Evolutionary conservation across 129 eudicot species (phyloP).

Genomic region (Kitagawia praeruptora): DNA sequence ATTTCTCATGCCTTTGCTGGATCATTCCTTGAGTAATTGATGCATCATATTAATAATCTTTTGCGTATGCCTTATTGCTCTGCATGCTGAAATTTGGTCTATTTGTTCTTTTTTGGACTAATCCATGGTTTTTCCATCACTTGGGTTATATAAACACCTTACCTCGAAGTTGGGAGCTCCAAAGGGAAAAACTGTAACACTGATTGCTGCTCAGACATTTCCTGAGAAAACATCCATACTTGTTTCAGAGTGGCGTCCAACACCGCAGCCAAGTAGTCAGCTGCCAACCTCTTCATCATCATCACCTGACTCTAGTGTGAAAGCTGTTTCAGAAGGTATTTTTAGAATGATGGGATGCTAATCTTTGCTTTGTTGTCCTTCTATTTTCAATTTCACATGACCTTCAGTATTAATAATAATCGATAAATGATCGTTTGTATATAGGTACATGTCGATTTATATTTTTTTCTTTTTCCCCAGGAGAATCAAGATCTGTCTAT

Average conservation of each 20-base stretch:
- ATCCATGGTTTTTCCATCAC: constrained; percentile 1
- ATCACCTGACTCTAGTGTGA: constrained; percentile 25
- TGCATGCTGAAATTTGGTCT: neutral
- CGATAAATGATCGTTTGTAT: neutral
- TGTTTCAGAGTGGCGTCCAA: constrained; percentile 39
- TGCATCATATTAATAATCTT: neutral
- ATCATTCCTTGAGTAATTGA: neutral
- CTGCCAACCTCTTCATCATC: constrained; percentile 30
- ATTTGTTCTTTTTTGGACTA: neutral
- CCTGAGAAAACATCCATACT: constrained; percentile 33
- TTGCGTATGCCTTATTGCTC: neutral
- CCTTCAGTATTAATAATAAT: neutral
- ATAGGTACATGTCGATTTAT: neutral
- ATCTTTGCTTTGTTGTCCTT: neutral
- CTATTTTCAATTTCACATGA: neutral
- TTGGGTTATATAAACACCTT: constrained; percentile 1
- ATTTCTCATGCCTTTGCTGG: neutral
- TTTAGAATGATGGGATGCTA: constrained; percentile 33
- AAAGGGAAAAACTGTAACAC: constrained; percentile 45
- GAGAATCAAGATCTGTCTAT: constrained; percentile 69
- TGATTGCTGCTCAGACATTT: constrained; percentile 34
- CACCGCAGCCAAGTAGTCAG: constrained; percentile 39
- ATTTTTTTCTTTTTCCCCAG: constrained; percentile 23
- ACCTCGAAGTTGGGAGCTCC: constrained; percentile 46
- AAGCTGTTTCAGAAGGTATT: constrained; percentile 33